A percentile compares a stretch with the other conserved stretches of the same genome.
Conservation (phyloP, 129 eudicot species). For the Ambrosia trifida region DNA sequence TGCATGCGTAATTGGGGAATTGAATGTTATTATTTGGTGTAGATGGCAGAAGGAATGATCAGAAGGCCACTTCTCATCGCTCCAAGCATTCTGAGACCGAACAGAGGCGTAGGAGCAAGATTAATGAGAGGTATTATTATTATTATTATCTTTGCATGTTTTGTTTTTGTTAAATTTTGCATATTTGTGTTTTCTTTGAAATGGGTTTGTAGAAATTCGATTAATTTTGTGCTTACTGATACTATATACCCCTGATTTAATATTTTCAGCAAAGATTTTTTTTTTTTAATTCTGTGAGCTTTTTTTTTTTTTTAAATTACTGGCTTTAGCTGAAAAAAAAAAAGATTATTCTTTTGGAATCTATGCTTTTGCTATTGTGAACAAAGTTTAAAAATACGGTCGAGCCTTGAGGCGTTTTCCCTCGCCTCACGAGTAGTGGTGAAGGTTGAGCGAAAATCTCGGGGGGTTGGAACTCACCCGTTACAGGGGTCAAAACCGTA, state of each 20-base stretch:
- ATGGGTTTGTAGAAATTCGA: not conserved
- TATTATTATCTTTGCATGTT: not conserved
- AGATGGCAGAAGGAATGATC: conserved; percentile 48
- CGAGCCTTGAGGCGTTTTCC: too few relatives aligned
- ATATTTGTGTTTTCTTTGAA: not conserved
- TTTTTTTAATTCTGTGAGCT: not conserved
- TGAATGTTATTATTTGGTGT: conserved; percentile 27
- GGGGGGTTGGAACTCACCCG: too few relatives aligned
- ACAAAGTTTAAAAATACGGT: not conserved
- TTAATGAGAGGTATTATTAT: conserved; percentile 64
- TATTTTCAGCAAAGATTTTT: not conserved
- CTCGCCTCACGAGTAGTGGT: too few relatives aligned
- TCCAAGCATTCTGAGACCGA: conserved; percentile 97
- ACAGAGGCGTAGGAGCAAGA: conserved; percentile 89
- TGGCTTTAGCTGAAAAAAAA: not conserved
- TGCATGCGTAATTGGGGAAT: conserved; percentile 26
- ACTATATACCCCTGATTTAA: not conserved
- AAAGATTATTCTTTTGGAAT: not conserved
- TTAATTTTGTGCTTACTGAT: not conserved
- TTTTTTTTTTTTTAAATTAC: not conserved
- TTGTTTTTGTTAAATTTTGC: not conserved
- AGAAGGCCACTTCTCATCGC: conserved; percentile 51
- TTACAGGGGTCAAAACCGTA: too few relatives aligned
- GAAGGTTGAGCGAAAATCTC: too few relatives aligned
- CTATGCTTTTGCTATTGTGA: conserved; percentile 3